These are phyloP conservation scores for Periconia digitata DNA, from an alignment of 2,329 filamentous ascomycete species.

Conservation along the genomic window DNA sequence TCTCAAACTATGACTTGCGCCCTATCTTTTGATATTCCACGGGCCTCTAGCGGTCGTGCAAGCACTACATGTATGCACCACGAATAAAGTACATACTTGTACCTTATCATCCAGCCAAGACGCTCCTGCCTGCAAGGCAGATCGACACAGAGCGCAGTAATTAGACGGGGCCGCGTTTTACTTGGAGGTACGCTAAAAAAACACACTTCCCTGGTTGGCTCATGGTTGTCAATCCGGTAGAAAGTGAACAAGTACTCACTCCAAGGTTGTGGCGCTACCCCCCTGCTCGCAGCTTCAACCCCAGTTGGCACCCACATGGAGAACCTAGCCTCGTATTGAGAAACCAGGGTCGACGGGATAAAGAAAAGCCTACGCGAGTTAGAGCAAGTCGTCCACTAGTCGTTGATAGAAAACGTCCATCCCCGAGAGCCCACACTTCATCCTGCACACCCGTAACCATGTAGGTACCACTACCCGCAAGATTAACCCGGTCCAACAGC, in stretches of 20 bases:
- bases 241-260: conserved; percentile 30
- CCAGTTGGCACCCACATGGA: conserved; percentile 26
- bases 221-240: conserved; percentile 25
- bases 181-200: conserved; percentile 4
- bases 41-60: neutral
- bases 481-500: conserved; percentile 41
- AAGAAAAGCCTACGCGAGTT: conserved; percentile 38
- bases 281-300: conserved; percentile 14
- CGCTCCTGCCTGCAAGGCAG: neutral
- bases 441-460: conserved; percentile 37
- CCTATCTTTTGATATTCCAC: neutral
- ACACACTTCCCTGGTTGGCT: conserved; percentile 6
- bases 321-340: conserved; percentile 37
- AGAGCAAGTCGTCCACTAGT: conserved; percentile 8
- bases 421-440: conserved; percentile 10
- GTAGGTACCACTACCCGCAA: conserved; percentile 39
- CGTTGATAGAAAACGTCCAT: conserved; percentile 15
- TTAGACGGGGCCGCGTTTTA: conserved; percentile 2
- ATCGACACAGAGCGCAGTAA: neutral
- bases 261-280: conserved; percentile 9
- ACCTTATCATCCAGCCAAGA: conserved; percentile 19
- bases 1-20: conserved; percentile 24
- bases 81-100: conserved; percentile 4
- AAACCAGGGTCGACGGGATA: conserved; percentile 33
- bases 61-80: conserved; percentile 11